A percentile compares a stretch with the other conserved stretches of the same genome.
These are phyloP conservation scores for Exserohilum turcica DNA, from an alignment of 2,329 filamentous ascomycete genomes.

Conservation along the genomic window DNA sequence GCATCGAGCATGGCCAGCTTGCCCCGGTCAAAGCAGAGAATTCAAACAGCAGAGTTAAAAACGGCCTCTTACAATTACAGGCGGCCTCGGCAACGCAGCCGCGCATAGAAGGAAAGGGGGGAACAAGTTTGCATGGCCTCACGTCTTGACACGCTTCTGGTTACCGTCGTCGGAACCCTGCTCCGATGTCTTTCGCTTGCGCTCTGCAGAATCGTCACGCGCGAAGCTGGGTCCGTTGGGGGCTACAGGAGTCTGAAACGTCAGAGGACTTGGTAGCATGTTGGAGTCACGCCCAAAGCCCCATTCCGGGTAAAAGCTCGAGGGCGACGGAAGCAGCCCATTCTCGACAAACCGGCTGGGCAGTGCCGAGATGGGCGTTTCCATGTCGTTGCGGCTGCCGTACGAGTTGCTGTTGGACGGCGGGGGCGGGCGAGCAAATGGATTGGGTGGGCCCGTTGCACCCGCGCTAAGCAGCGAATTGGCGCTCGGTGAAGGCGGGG, in stretches of 20 bases:
- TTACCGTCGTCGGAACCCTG: slow-evolving; percentile 45
- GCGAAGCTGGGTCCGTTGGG: slow-evolving; percentile 52
- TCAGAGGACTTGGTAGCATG: slow-evolving; percentile 88
- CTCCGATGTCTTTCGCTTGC: slow-evolving; percentile 50
- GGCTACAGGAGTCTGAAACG: slow-evolving; percentile 81
- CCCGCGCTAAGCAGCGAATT: slow-evolving; percentile 86
- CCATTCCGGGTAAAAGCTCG: slow-evolving; percentile 92
- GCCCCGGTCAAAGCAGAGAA: slow-evolving; percentile 4
- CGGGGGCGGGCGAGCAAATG: slow-evolving; percentile 85
- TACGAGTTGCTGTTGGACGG: slow-evolving; percentile 62
- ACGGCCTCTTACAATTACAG: slow-evolving; percentile 18
- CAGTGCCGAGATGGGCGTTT: slow-evolving; percentile 91
- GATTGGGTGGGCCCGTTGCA: slow-evolving; percentile 89
- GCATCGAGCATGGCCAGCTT: slow-evolving; percentile 16
- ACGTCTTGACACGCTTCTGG: slow-evolving; percentile 47
- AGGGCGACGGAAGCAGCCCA: slow-evolving; percentile 86
- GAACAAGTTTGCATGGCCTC: slow-evolving; percentile 1
- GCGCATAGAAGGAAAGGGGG: background rate
- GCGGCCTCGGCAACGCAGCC: background rate
- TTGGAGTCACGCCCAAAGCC: slow-evolving; percentile 78
- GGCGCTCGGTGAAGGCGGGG: slow-evolving; percentile 89
- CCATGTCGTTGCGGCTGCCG: slow-evolving; percentile 50
- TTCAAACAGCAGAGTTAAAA: slow-evolving; percentile 5
- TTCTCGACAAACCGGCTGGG: slow-evolving; percentile 89
- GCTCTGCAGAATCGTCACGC: slow-evolving; percentile 49